Evolutionary conservation across 208 protist genomes (phyloP), one percentile per base, ranked within the genome.

Genomic region (Leishmania martiniquensis): DNA sequence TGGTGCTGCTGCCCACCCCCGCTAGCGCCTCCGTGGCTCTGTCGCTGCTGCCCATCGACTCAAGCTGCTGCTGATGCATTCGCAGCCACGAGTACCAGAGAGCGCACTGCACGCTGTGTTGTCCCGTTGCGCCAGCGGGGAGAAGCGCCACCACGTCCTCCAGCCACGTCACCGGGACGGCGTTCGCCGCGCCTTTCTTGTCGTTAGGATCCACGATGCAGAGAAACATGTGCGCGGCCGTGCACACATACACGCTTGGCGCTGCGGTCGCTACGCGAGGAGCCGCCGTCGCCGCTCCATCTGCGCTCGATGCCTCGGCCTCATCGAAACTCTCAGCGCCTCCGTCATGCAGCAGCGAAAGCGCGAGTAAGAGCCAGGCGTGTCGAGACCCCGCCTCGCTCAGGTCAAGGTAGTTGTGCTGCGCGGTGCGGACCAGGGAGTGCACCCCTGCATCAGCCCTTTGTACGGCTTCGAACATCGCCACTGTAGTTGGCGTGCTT

Each of bases 221-320:
- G 42, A 93, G 76, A n/a, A 92, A 84, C 78, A 96, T 88, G 72
- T 91, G 90, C 13, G 88, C 89, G 2, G 90, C 89, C 12, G 90
- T 94, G 80, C 87, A 85, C 12, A 91, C 67, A 59, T 94, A 92
- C 73, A 75, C 60, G 44, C 32, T 77, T 17, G 81, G 39, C 55
- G 13, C 71, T 1, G 34, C 32, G 6, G 32, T 44, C 32, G 62
- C n/a, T 15, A n/a, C 42, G 6, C n/a, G 42, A 20, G 57, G 39
- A n/a, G n/a, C 45, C 49, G 32, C 60, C 47, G 62, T 49, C 37
- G 79, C 25, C 54, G 54, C 51, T 47, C n/a, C 51, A 15, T 72
- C 55, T 9, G 15, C 59, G 39, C 29, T 49, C 47, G 71, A 17
- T 32, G 10, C 34, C 29, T 67, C 55, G 15, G 45, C 29, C 67